phyloP scores from a whole-genome alignment of 1,139 yeast genomes.

The Candida frijolesensis region DNA sequence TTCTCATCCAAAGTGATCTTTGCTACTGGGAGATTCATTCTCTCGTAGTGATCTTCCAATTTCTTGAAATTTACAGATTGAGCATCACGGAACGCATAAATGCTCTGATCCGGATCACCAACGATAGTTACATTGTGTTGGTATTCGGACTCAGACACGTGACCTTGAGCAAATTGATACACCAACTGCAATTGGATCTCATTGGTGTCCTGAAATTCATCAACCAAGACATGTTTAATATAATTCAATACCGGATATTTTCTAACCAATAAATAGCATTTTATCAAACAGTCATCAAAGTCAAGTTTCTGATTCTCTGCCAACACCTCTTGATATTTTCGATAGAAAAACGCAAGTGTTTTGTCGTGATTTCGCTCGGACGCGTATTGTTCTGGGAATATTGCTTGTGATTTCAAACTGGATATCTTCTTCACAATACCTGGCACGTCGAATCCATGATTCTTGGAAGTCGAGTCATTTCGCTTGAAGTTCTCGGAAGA shows the following conservation, averaged over 20 bases:
- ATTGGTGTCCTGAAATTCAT: conserved; percentile 94
- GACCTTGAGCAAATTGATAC: conserved; percentile 55
- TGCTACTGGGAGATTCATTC: conserved; percentile 20
- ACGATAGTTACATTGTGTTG: conserved; percentile 73
- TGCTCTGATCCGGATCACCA: conserved; percentile 97
- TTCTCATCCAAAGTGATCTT: conserved; percentile 61
- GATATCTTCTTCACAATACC: conserved; percentile 50
- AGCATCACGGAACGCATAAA: conserved; percentile 87
- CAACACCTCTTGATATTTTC: conserved; percentile 54
- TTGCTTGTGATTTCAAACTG: conserved; percentile 52
- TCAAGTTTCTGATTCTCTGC: conserved; percentile 53
- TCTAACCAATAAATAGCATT: conserved; percentile 53
- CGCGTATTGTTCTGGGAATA: conserved; percentile 38
- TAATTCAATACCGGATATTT: conserved; percentile 46
- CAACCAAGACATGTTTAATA: conserved; percentile 76
- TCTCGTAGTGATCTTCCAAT: conserved; percentile 53
- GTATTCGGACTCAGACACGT: conserved; percentile 20
- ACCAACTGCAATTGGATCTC: conserved; percentile 71
- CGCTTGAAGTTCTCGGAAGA: conserved; percentile 1
- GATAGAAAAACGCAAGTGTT: conserved; percentile 41
- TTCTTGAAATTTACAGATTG: conserved; percentile 63
- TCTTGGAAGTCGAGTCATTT: conserved; percentile 18
- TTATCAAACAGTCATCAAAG: conserved; percentile 79
- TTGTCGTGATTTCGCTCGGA: conserved; percentile 13
- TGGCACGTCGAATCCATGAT: conserved; percentile 37